Base-by-base conservation (phyloP, 192 early-diverging fungal genomes). In the Entomortierella parvispora region DNA sequence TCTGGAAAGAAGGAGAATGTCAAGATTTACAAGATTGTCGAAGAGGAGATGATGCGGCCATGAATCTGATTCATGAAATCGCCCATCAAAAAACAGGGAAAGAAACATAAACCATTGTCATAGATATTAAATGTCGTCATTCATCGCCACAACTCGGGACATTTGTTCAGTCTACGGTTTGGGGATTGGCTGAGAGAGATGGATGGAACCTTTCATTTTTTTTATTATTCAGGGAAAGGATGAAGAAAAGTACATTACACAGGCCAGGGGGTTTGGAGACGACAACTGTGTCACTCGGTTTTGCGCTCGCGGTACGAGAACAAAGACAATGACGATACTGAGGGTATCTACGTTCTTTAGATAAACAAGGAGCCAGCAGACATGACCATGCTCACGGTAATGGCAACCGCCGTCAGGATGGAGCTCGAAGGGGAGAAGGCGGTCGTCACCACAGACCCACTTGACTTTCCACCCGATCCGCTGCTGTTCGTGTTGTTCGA, bases 1-100 rank as follows among this genome's bases (percentile, higher is more conserved):
- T 0, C 46, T 17, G 42, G 49, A 37, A 72, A 59, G 53, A 79
- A 68, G 48, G 15, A 57, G 2, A 55, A 67, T 9, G 52, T 75
- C 49, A 82, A 82, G 68, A 51, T 79, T 54, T 82, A 79, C 53
- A 82, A 82, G 54, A 69, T 65, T 20, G 52, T 82, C n/a, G 65
- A 79, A 53, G 62, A 68, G 23, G 81, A 82, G 62, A 79, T 79
- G 81, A 58, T 62, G 52, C 60, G 28, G 20, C 52, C 65, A 57
- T 76, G 42, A 20, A 22, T 15, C n/a, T 40, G 37, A 12, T 40
- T 40, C 12, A 9, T 40, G 5, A 9, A 40, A 40, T 17, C 43
- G 9, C 43, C 8, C 43, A 44, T 44, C 43, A 49, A 49, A 49
- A 18, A 49, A 15, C 6, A 49, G 47, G 6, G 6, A 22, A 18